These are phyloP conservation scores for Leishmania lainsoni DNA, from an alignment of 208 protist genomes.

Conservation along the genomic window DNA sequence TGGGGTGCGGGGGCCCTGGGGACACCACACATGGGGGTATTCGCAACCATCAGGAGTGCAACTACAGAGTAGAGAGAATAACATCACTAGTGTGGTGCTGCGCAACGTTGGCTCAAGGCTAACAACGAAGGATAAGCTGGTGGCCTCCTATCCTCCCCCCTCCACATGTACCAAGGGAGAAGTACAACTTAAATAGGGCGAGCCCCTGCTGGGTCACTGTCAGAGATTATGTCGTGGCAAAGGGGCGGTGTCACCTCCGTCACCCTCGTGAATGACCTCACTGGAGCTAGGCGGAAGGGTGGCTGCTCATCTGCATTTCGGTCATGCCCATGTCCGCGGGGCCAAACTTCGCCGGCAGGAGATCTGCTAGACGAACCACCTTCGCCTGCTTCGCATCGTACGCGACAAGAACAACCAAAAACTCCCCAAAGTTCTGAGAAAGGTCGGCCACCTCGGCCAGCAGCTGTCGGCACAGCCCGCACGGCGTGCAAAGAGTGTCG, in stretches of 20 bases:
- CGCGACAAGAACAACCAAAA: slow-evolving; percentile 73
- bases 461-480: slow-evolving; percentile 84
- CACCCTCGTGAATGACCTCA: neutral
- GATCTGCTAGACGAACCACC: slow-evolving; percentile 59
- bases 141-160: too few relatives aligned
- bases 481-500: slow-evolving; percentile 67
- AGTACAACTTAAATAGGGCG: neutral
- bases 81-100: too few relatives aligned
- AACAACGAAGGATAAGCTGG: too few relatives aligned
- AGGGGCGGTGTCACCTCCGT: neutral
- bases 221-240: neutral
- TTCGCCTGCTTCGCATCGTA: slow-evolving; percentile 50
- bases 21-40: too few relatives aligned
- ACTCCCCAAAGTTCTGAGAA: slow-evolving; percentile 61
- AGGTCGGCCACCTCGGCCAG: slow-evolving; percentile 83
- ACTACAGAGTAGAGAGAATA: neutral
- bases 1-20: too few relatives aligned
- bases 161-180: too few relatives aligned
- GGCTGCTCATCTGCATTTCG: slow-evolving; percentile 27
- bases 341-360: slow-evolving; percentile 75
- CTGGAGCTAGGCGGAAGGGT: neutral
- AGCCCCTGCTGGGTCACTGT: neutral
- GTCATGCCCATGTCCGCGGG: slow-evolving; percentile 79
- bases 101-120: too few relatives aligned
- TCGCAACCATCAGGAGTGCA: neutral